Evolutionary conservation across 345 rosid genomes (phyloP).

Genomic region (Isatis tinctoria): DNA sequence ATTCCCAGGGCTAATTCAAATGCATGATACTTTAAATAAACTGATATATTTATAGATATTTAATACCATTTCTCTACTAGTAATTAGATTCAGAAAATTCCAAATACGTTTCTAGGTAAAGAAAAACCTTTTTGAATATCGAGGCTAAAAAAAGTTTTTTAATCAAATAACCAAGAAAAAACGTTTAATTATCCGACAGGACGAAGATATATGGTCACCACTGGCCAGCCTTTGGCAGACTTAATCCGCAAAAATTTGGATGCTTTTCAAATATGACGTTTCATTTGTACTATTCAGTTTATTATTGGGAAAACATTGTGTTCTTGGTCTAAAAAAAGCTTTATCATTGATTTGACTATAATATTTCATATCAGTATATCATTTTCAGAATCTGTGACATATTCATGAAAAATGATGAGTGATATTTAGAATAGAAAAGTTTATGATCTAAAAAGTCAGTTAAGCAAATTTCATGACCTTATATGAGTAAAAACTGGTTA

Average conservation of each 20-base stretch:
- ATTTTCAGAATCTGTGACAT: neutral
- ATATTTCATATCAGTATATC: neutral
- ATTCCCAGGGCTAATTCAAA: no score
- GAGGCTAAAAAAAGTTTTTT: slow-evolving; percentile 4
- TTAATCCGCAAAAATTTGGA: neutral
- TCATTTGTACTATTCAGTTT: neutral
- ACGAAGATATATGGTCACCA: neutral
- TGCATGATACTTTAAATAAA: neutral
- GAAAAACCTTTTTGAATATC: neutral
- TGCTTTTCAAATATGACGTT: neutral
- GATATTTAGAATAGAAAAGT: neutral
- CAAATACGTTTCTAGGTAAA: slow-evolving; percentile 27
- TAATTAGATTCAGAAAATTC: slow-evolving; percentile 10
- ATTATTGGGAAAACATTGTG: neutral
- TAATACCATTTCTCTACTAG: neutral
- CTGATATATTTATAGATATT: neutral
- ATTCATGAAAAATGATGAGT: neutral
- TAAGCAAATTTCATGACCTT: neutral
- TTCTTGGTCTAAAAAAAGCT: neutral
- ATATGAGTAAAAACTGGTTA: neutral
- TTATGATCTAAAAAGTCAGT: neutral
- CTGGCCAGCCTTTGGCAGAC: slow-evolving; percentile 11
- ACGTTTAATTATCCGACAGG: neutral
- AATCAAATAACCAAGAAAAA: neutral
- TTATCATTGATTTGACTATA: neutral